Conservation (phyloP, 768 basidiomycete genomes). For the Candolleomyces aberdarensis region DNA sequence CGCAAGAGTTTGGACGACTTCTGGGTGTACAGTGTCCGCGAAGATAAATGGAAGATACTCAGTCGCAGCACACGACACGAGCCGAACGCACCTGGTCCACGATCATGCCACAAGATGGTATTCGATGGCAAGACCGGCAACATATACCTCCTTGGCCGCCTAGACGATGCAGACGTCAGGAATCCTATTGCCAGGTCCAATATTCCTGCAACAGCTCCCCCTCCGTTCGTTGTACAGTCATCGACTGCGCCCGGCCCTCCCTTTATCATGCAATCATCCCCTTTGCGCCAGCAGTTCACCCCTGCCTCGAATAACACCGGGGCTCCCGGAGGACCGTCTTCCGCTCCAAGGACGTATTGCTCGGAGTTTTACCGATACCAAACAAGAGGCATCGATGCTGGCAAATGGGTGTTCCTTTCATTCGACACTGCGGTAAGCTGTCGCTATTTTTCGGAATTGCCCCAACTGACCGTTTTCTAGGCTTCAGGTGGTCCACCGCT, state of each 20-base stretch:
- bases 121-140: conserved; percentile 68
- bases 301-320: conserved; percentile 5
- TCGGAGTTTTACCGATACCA: conserved; percentile 80
- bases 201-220: conserved; percentile 6
- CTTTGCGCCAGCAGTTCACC: conserved; percentile 6
- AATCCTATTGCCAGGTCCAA: background rate
- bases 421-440: conserved; percentile 61
- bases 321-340: background rate
- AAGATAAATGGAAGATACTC: conserved; percentile 60
- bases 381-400: conserved; percentile 55
- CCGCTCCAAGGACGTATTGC: conserved; percentile 32
- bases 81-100: conserved; percentile 62
- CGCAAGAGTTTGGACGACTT: conserved; percentile 72
- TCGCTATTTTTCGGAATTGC: background rate
- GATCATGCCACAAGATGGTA: conserved; percentile 81
- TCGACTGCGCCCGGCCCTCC: background rate
- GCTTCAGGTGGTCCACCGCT: conserved; percentile 66
- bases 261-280: conserved; percentile 18
- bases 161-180: conserved; percentile 52
- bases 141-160: conserved; percentile 71
- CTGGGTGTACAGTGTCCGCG: conserved; percentile 65
- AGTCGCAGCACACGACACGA: conserved; percentile 53
- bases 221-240: background rate
- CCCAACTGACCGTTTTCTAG: conserved; percentile 28
- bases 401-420: conserved; percentile 71